Evolutionary conservation across 106 monocot genomes (phyloP).

Genomic region (Dioscorea alata): DNA sequence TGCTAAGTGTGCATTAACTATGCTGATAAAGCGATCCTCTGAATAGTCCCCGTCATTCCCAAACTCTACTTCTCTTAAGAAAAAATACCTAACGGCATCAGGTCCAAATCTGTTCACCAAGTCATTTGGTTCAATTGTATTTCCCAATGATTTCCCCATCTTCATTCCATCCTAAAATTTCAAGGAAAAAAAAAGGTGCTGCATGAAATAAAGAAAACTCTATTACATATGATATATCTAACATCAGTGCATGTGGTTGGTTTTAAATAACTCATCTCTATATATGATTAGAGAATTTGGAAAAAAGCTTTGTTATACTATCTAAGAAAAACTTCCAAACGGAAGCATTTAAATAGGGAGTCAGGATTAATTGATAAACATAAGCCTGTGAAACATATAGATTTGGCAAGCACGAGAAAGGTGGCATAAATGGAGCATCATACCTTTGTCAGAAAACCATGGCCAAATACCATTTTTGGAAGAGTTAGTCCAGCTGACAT

Average conservation of each 20-base stretch:
- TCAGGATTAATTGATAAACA: too few relatives aligned
- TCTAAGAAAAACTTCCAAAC: too few relatives aligned
- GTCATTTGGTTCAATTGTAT: constrained; percentile 94
- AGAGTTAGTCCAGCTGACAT: constrained; percentile 84
- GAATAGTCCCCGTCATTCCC: constrained; percentile 97
- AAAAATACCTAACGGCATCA: constrained; percentile 95
- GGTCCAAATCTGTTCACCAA: constrained; percentile 81
- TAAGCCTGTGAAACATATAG: too few relatives aligned
- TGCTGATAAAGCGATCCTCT: constrained; percentile 89
- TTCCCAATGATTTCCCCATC: constrained; percentile 98
- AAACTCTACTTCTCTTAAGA: constrained; percentile 95
- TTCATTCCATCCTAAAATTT: constrained; percentile 98
- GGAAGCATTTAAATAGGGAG: too few relatives aligned
- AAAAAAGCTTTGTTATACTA: too few relatives aligned
- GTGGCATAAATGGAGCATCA: constrained; percentile 3
- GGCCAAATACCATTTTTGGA: constrained; percentile 93
- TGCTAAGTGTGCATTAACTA: constrained; percentile 94
- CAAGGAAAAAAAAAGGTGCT: constrained; percentile 63
- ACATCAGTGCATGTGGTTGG: neutral
- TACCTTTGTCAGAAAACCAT: constrained; percentile 99
- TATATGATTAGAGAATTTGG: neutral
- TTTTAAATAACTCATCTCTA: neutral
- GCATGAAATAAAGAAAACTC: constrained; percentile 55
- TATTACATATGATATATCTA: constrained; percentile 23
- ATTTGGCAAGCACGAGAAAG: neutral